These are phyloP conservation scores for Diplocarpon mali DNA, from an alignment of 2,329 filamentous ascomycete genomes.

Conservation along the genomic window DNA sequence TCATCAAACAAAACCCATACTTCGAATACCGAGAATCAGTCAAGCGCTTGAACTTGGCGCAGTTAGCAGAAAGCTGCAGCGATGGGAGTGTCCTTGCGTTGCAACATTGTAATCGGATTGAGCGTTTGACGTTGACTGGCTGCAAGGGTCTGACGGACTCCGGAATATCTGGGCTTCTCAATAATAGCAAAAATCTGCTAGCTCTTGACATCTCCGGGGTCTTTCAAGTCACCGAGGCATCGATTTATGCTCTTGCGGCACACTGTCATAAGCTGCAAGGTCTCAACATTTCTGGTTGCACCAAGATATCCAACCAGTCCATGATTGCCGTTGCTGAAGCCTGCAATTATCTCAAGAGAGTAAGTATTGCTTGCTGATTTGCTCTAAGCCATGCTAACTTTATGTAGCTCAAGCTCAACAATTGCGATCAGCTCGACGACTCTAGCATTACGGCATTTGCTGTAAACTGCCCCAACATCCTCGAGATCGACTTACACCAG, in stretches of 20 bases:
- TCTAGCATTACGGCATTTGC: slow-evolving; percentile 77
- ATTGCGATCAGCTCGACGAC: slow-evolving; percentile 77
- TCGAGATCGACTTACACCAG: slow-evolving; percentile 91
- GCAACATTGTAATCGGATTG: slow-evolving; percentile 75
- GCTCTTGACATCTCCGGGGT: slow-evolving; percentile 84
- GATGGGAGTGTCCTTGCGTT: slow-evolving; percentile 83
- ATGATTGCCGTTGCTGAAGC: slow-evolving; percentile 68
- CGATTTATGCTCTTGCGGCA: slow-evolving; percentile 65
- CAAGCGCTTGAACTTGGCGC: slow-evolving; percentile 81
- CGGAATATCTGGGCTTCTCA: slow-evolving; percentile 68
- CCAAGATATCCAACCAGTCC: slow-evolving; percentile 74
- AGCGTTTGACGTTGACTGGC: slow-evolving; percentile 85
- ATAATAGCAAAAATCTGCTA: slow-evolving; percentile 68
- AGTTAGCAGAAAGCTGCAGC: slow-evolving; percentile 62
- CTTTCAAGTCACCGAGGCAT: slow-evolving; percentile 68
- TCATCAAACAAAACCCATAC: slow-evolving; percentile 61
- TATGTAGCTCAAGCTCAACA: slow-evolving; percentile 78
- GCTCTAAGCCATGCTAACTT: slow-evolving; percentile 9
- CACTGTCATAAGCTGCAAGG: slow-evolving; percentile 83
- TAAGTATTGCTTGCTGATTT: slow-evolving; percentile 32
- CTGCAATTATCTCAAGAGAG: slow-evolving; percentile 79
- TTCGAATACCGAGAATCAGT: slow-evolving; percentile 87
- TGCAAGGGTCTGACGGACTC: slow-evolving; percentile 77
- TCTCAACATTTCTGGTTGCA: slow-evolving; percentile 82
- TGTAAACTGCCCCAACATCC: slow-evolving; percentile 76